These are phyloP conservation scores for Cytospora leucostoma DNA, from an alignment of 2,329 filamentous ascomycete species.

Conservation along the genomic window DNA sequence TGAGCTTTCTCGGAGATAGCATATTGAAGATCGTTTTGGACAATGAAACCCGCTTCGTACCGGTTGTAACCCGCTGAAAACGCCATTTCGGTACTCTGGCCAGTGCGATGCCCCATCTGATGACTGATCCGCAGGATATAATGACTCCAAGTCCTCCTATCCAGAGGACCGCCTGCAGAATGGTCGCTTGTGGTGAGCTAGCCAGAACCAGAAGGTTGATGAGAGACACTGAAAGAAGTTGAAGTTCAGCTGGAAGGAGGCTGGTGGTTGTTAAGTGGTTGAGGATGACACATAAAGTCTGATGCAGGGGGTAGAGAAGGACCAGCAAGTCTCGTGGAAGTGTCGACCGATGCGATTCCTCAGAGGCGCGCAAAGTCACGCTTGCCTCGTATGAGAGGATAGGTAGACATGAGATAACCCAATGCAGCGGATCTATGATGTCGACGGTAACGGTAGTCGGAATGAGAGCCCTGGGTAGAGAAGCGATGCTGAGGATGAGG, in stretches of 20 bases:
- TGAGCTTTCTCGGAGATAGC: slow-evolving; percentile 32
- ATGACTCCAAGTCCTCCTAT: slow-evolving; percentile 77
- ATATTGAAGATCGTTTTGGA: slow-evolving; percentile 41
- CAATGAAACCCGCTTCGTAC: slow-evolving; percentile 39
- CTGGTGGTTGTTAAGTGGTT: slow-evolving; percentile 86
- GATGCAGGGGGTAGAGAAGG: slow-evolving; percentile 77
- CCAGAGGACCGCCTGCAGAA: slow-evolving; percentile 85
- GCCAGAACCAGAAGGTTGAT: slow-evolving; percentile 81
- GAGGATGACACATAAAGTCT: slow-evolving; percentile 71
- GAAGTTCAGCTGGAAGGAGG: slow-evolving; percentile 81
- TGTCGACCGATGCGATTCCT: background rate
- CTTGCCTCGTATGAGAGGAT: slow-evolving; percentile 51
- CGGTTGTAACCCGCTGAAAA: slow-evolving; percentile 61
- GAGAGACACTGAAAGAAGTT: slow-evolving; percentile 79
- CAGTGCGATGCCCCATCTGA: slow-evolving; percentile 81
- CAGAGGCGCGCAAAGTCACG: slow-evolving; percentile 32
- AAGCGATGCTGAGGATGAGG: slow-evolving; percentile 76
- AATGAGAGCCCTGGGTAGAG: slow-evolving; percentile 72
- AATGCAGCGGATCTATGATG: slow-evolving; percentile 71
- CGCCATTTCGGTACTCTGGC: slow-evolving; percentile 91
- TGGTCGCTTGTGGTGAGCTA: slow-evolving; percentile 77
- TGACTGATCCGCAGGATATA: slow-evolving; percentile 69
- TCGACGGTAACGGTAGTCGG: slow-evolving; percentile 61
- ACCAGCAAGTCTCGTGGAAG: slow-evolving; percentile 36
- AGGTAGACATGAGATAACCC: slow-evolving; percentile 74